phyloP scores from a whole-genome alignment of 139 green algal species.

The Chlorella sp. region DNA sequence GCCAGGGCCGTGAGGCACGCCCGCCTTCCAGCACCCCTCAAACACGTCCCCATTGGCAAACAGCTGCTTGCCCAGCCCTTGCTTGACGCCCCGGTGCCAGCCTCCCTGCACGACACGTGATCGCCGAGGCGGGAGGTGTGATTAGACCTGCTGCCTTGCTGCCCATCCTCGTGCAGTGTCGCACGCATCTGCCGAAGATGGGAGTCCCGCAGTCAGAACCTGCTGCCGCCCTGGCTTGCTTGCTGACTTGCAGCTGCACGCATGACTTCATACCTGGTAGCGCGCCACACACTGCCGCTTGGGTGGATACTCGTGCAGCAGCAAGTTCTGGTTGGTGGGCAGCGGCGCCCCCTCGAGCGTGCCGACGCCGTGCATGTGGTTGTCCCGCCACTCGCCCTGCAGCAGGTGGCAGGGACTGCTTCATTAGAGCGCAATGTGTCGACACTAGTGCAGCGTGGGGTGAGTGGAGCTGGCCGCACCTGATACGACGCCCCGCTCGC shows the following conservation, averaged over 20 bases:
- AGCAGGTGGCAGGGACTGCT: neutral
- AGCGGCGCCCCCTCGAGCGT: slow-evolving; percentile 34
- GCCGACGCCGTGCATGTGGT: slow-evolving; percentile 74
- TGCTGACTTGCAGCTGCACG: too few relatives aligned
- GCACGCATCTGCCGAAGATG: too few relatives aligned
- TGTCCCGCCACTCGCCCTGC: slow-evolving; percentile 64
- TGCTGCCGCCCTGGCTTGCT: too few relatives aligned
- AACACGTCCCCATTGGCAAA: slow-evolving; percentile 74
- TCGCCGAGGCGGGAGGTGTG: too few relatives aligned
- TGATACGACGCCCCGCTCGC: slow-evolving; percentile 56
- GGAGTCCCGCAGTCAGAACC: too few relatives aligned
- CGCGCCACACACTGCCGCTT: too few relatives aligned
- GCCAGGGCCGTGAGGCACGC: slow-evolving; percentile 62
- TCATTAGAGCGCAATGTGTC: neutral
- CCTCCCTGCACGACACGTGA: slow-evolving; percentile 32
- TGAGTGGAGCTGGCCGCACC: neutral
- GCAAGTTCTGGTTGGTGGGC: too few relatives aligned
- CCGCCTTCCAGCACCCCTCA: slow-evolving; percentile 61
- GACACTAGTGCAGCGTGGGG: neutral
- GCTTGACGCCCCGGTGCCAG: slow-evolving; percentile 64
- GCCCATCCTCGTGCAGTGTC: too few relatives aligned
- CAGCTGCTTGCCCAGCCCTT: slow-evolving; percentile 74
- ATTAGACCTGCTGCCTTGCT: too few relatives aligned
- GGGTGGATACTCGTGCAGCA: too few relatives aligned
- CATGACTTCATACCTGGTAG: too few relatives aligned